phyloP scores from a whole-genome alignment of 225 moss, liverwort and hornwort genomes.

The Pseudisothecium myosuroides region DNA sequence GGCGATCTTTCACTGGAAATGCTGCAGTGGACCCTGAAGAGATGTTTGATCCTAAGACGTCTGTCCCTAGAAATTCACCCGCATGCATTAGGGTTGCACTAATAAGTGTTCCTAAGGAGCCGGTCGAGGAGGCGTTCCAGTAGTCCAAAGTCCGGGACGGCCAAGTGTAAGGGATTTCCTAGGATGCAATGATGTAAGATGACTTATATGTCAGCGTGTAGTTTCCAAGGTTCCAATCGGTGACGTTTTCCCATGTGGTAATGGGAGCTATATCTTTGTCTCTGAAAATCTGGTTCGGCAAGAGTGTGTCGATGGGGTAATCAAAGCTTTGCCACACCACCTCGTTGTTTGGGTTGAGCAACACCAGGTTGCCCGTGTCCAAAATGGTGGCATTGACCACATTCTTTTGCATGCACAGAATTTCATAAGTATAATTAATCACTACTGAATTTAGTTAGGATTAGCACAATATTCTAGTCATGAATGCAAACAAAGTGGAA shows the following conservation, averaged over 20 bases:
- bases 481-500: neutral
- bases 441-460: no score
- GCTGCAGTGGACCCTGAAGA: no score
- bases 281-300: neutral
- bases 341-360: fast-evolving
- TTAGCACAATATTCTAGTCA: neutral
- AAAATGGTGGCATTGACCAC: neutral
- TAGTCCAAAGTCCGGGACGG: fast-evolving
- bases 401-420: neutral
- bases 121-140: fast-evolving
- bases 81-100: neutral
- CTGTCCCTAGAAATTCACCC: neutral
- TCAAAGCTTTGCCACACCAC: neutral
- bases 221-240: neutral
- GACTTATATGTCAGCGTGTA: neutral
- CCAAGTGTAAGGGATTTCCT: neutral
- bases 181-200: neutral
- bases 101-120: fast-evolving
- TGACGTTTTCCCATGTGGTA: neutral
- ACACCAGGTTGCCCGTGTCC: neutral
- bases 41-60: neutral
- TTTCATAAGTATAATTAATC: neutral
- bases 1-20: neutral
- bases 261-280: neutral
- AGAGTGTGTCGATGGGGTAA: neutral